phyloP scores from a whole-genome alignment of 805 yeast genomes.

The Yarrowia osloensis region DNA sequence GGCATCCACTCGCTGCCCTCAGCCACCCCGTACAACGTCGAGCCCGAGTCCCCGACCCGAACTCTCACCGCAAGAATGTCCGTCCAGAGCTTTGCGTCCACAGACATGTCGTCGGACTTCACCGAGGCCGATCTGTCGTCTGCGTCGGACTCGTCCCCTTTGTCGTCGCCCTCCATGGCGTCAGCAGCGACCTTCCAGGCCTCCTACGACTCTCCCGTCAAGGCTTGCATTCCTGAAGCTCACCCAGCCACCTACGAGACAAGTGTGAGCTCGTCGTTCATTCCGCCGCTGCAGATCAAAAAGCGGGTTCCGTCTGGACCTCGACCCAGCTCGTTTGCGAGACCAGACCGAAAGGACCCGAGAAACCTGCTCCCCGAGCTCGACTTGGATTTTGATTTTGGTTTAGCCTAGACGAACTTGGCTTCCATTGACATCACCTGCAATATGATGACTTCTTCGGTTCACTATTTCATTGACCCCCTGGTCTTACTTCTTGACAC shows the following conservation, averaged over 20 bases:
- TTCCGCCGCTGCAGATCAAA: slow-evolving; percentile 10
- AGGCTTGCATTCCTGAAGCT: background rate
- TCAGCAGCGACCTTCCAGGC: background rate
- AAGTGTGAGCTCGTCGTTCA: background rate
- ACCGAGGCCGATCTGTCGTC: slow-evolving; percentile 20
- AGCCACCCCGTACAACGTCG: background rate
- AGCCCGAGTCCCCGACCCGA: background rate
- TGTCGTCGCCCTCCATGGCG: background rate
- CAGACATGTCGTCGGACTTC: slow-evolving; percentile 26
- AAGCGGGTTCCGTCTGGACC: slow-evolving; percentile 30
- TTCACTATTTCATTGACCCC: too few relatives aligned
- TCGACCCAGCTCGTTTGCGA: too few relatives aligned
- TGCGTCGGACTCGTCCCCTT: slow-evolving; percentile 12
- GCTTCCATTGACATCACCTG: background rate
- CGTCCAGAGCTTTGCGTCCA: slow-evolving; percentile 21
- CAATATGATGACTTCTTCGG: too few relatives aligned
- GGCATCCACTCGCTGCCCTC: slow-evolving; percentile 19
- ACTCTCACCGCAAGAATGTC: slow-evolving; percentile 12
- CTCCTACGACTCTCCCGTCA: background rate
- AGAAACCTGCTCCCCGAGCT: background rate
- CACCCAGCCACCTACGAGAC: slow-evolving; percentile 1
- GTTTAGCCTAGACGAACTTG: background rate
- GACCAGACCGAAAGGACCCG: too few relatives aligned
- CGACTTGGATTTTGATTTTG: slow-evolving; percentile 19
- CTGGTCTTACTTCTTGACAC: too few relatives aligned